Evolutionary conservation across 2,329 filamentous ascomycete genomes (phyloP).

Genomic region (Emergomyces africanus): DNA sequence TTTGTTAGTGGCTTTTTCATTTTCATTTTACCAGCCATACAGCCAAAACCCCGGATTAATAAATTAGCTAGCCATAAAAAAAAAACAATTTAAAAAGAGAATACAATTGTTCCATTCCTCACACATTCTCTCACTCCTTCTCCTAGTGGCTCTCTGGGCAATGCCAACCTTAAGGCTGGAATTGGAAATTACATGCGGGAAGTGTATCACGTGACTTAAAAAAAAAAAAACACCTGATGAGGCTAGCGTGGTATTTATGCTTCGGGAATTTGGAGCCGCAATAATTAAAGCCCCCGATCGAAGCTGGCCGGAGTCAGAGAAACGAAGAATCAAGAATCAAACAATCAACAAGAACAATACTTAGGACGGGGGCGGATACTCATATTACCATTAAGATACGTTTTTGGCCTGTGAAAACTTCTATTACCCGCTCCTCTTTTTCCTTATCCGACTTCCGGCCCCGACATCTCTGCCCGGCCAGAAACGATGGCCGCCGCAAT

Average conservation of each 20-base stretch:
- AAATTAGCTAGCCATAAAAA: slow-evolving; percentile 13
- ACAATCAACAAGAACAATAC: not conserved
- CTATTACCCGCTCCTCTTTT: not conserved
- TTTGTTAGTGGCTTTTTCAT: not conserved
- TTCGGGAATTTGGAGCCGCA: not conserved
- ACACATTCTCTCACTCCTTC: not conserved
- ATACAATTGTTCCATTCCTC: not conserved
- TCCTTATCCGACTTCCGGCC: not conserved
- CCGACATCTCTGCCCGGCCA: not conserved
- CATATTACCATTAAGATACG: not conserved
- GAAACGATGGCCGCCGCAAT: slow-evolving; percentile 59
- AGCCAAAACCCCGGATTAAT: not conserved
- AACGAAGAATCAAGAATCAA: not conserved
- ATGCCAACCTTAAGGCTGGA: no score
- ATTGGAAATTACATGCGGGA: not conserved
- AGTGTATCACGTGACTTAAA: not conserved
- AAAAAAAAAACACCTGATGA: not conserved
- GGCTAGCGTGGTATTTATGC: not conserved
- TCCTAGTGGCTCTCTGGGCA: no score
- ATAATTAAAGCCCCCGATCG: no score
- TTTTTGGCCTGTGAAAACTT: not conserved
- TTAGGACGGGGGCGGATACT: not conserved
- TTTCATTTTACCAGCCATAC: no score
- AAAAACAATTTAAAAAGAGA: slow-evolving; percentile 1
- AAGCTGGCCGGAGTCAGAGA: not conserved